These are phyloP conservation scores for Lactifluus pinguis DNA, from an alignment of 768 basidiomycete species.

Conservation along the genomic window DNA sequence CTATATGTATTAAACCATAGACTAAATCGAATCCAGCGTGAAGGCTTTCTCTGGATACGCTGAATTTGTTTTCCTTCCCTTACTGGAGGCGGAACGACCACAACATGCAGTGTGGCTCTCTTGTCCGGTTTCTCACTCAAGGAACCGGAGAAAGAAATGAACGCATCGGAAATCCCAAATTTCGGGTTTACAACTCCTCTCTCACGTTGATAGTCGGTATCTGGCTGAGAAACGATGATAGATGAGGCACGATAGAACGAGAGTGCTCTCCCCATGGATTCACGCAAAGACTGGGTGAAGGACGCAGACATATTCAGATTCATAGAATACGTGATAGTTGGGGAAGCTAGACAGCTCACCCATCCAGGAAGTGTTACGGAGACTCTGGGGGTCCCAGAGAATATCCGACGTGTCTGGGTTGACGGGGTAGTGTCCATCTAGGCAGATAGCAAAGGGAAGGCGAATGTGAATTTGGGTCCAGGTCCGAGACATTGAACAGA, in stretches of 20 bases:
- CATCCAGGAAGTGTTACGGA: constrained; percentile 9
- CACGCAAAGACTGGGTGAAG: background rate
- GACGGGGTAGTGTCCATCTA: constrained; percentile 8
- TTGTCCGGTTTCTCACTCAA: background rate
- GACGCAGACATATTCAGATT: background rate
- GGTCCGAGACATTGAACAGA: background rate
- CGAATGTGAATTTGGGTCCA: background rate
- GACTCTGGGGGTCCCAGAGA: constrained; percentile 10
- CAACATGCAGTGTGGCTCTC: background rate
- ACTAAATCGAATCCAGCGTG: constrained; percentile 25
- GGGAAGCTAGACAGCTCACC: background rate
- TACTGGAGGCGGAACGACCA: background rate
- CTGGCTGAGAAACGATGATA: background rate
- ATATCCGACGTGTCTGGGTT: constrained; percentile 4
- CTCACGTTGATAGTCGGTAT: constrained; percentile 3
- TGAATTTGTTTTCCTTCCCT: background rate
- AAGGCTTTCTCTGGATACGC: constrained; percentile 21
- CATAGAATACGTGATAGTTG: background rate
- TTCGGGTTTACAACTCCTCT: background rate
- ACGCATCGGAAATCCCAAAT: background rate
- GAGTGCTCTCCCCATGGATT: constrained; percentile 7
- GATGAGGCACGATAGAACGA: constrained; percentile 1
- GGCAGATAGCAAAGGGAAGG: background rate
- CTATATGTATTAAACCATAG: constrained; percentile 34
- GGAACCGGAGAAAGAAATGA: background rate